Base-by-base conservation (phyloP, 129 eudicot species). In the Flaveria sonorensis region DNA sequence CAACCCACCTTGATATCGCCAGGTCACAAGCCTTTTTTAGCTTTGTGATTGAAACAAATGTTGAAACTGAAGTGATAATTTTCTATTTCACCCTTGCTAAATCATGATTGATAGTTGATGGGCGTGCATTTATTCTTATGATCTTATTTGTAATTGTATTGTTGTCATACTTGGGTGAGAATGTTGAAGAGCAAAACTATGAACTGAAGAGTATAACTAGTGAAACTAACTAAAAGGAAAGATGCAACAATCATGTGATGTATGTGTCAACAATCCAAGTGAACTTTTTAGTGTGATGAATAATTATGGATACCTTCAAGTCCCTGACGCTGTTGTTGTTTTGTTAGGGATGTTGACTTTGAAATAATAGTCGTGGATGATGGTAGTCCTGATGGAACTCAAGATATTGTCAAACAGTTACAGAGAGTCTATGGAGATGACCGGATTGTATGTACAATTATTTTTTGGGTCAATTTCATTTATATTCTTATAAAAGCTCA, bases 311-410 rank as follows among this genome's bases (percentile, higher is more conserved):
- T 60, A 39, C 24, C 67, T 61, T 43, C 24, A 45, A 55, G 40
- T 43, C 45, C 68, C 45, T 77, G 64, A 21, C 61, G 18, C 62
- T 18, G 18, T 61, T 61, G 68, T 26, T 59, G 36, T 21, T 30
- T 55, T 79, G 42, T 69, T 74, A 94, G 98, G 88, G 89, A 87
- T 68, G 85, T 84, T 68, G 86, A 94, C 83, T 89, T 94, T 78
- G 97, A 94, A 83, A 84, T 94, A 65, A 89, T 94, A 20, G 55
- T 94, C 6, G 98, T 94, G 86, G 98, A 94, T 83, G 98, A 94
- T 87, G 97, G 97, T 77, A 90, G 97, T 86, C 98, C 98, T 8
- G 98, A 93, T 81, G 98, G 97, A 79, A 94, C 98, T 82, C 98
- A 94, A 80, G 96, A 94, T 67, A 87, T 94, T 20, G 96, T 94